phyloP scores from a whole-genome alignment of 2,329 filamentous ascomycete genomes.

The Cucurbitaria berberidis region DNA sequence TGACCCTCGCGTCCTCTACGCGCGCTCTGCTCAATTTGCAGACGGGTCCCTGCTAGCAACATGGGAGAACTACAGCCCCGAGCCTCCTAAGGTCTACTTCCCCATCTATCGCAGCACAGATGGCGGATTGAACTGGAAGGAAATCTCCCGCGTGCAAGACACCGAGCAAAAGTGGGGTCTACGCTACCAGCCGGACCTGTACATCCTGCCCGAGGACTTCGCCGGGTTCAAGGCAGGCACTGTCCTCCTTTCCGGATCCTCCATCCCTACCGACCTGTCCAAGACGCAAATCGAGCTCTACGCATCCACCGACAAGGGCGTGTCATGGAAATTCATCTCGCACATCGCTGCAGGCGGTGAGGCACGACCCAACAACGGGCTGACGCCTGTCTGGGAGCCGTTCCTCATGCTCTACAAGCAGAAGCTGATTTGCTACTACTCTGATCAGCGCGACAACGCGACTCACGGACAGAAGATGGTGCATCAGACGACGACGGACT shows the following conservation, averaged over 20 bases:
- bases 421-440: slow-evolving; percentile 70
- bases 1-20: slow-evolving; percentile 59
- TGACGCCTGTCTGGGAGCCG: slow-evolving; percentile 76
- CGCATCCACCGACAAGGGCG: slow-evolving; percentile 65
- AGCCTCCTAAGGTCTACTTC: slow-evolving; percentile 53
- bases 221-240: slow-evolving; percentile 67
- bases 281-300: slow-evolving; percentile 73
- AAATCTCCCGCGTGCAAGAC: slow-evolving; percentile 68
- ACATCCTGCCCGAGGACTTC: slow-evolving; percentile 64
- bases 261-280: slow-evolving; percentile 64
- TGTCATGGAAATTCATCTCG: slow-evolving; percentile 70
- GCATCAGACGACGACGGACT: slow-evolving; percentile 67
- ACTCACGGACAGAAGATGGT: slow-evolving; percentile 71
- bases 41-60: slow-evolving; percentile 57
- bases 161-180: slow-evolving; percentile 70
- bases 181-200: slow-evolving; percentile 73
- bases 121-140: slow-evolving; percentile 62
- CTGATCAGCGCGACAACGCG: slow-evolving; percentile 69
- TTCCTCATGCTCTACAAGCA: slow-evolving; percentile 67
- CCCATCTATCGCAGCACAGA: slow-evolving; percentile 57
- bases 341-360: slow-evolving; percentile 69
- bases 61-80: slow-evolving; percentile 62
- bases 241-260: slow-evolving; percentile 66
- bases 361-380: slow-evolving; percentile 66
- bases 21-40: slow-evolving; percentile 56